Percentiles rank a stretch among this genome's conserved stretches.
Evolutionary conservation across 2,329 filamentous ascomycete genomes (phyloP).

Genomic region (Clarireedia paspali): DNA sequence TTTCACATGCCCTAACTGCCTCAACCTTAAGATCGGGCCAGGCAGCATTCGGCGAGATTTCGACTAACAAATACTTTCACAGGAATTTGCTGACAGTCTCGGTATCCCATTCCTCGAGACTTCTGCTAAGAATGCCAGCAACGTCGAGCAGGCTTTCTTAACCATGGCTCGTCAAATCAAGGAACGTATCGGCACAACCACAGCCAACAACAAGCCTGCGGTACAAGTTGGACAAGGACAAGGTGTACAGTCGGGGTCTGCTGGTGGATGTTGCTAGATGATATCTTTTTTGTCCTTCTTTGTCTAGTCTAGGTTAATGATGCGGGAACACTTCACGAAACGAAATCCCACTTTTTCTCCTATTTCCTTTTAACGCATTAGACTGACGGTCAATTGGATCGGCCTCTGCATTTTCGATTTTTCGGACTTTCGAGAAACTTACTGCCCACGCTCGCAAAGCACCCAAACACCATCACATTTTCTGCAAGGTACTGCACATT

Average conservation of each 20-base stretch:
- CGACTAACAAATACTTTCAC: constrained; percentile 17
- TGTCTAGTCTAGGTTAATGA: constrained; percentile 10
- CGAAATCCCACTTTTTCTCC: constrained; percentile 16
- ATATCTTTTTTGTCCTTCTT: constrained; percentile 5
- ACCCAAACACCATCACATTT: constrained; percentile 17
- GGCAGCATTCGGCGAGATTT: constrained; percentile 2
- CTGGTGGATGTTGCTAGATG: constrained; percentile 82
- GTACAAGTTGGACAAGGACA: constrained; percentile 94
- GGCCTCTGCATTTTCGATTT: constrained; percentile 23
- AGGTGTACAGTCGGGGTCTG: constrained; percentile 81
- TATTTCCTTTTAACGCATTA: constrained; percentile 24
- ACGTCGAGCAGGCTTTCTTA: constrained; percentile 98
- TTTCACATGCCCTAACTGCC: constrained; percentile 22
- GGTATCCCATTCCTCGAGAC: constrained; percentile 99
- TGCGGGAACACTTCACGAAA: constrained; percentile 15
- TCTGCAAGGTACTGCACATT: constrained; percentile 20
- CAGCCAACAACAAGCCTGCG: constrained; percentile 93
- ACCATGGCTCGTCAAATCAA: constrained; percentile 99
- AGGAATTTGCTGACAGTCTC: constrained; percentile 98
- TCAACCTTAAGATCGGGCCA: constrained; percentile 12
- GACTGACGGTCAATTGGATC: constrained; percentile 26
- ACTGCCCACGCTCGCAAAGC: constrained; percentile 9
- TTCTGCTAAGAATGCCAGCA: constrained; percentile 98
- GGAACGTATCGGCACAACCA: constrained; percentile 97
- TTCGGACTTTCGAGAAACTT: constrained; percentile 12